phyloP scores from a whole-genome alignment of 164 flowering plant genomes.

The Nymphaea thermarum region DNA sequence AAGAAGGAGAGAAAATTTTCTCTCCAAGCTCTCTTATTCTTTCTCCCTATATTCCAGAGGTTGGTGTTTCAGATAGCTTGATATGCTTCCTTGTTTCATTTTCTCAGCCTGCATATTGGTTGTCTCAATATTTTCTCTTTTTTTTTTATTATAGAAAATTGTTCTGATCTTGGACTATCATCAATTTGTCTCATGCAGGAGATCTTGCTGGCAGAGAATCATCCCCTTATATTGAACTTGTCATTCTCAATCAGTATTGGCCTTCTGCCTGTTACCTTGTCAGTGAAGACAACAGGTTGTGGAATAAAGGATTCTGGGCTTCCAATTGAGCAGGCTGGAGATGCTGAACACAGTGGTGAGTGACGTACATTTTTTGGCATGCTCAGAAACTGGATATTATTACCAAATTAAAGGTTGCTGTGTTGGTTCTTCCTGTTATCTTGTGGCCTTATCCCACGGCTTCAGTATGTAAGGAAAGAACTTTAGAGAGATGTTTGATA shows the following conservation, averaged over 20 bases:
- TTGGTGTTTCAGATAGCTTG: conserved; percentile 16
- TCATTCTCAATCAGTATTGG: conserved; percentile 82
- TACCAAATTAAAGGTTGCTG: too few species aligned
- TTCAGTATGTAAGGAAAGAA: background rate
- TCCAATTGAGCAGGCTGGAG: conserved; percentile 60
- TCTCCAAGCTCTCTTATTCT: conserved; percentile 43
- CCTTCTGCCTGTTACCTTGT: conserved; percentile 67
- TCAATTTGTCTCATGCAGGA: conserved; percentile 39
- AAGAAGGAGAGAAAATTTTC: conserved; percentile 47
- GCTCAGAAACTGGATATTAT: too few species aligned
- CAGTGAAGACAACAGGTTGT: conserved; percentile 65
- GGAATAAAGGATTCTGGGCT: conserved; percentile 70
- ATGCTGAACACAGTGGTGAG: conserved; percentile 63
- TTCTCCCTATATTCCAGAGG: conserved; percentile 53
- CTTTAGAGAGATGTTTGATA: too few species aligned
- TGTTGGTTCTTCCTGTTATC: too few species aligned
- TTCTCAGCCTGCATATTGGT: too few species aligned
- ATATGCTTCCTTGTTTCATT: conserved; percentile 7
- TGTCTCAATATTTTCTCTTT: too few species aligned
- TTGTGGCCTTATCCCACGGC: background rate
- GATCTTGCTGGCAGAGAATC: conserved; percentile 63
- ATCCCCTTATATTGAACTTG: conserved; percentile 72
- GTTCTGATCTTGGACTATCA: conserved; percentile 5
- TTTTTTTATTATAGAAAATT: background rate
- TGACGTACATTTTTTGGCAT: background rate